A percentile compares a stretch with the other conserved stretches of the same genome.
phyloP scores from a whole-genome alignment of 345 rosid genomes.

The Hypericum perforatum region DNA sequence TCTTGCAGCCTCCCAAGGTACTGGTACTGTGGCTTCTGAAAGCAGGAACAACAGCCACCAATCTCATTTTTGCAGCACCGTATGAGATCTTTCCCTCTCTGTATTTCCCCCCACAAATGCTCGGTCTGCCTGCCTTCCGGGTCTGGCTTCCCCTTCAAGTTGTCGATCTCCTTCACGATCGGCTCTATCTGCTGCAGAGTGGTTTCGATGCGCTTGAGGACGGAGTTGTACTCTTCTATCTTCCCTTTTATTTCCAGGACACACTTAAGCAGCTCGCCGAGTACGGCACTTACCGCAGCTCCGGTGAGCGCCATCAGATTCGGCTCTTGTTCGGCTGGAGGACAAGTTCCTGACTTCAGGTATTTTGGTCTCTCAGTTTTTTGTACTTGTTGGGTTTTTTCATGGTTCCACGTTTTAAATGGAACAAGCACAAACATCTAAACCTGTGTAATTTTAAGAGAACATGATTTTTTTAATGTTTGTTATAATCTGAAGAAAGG shows the following conservation, averaged over 20 bases:
- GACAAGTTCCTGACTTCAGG: too few relatives aligned
- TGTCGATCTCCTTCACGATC: neutral
- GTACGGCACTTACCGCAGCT: neutral
- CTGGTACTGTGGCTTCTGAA: neutral
- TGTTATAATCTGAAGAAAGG: too few relatives aligned
- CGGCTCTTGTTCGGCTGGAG: too few relatives aligned
- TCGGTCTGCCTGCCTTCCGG: neutral
- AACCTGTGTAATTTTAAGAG: too few relatives aligned
- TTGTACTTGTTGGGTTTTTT: too few relatives aligned
- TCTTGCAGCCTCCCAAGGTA: neutral
- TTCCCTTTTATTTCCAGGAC: neutral
- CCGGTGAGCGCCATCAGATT: neutral
- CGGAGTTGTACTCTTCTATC: neutral
- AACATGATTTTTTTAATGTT: too few relatives aligned
- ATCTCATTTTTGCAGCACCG: too few relatives aligned
- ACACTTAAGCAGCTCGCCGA: slow-evolving; percentile 1
- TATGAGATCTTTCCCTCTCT: neutral
- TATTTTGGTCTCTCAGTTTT: too few relatives aligned
- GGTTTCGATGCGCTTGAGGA: neutral
- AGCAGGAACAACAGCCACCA: neutral
- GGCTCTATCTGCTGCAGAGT: neutral
- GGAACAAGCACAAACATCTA: too few relatives aligned
- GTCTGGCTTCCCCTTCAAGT: neutral
- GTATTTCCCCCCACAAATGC: neutral
- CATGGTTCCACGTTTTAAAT: too few relatives aligned